Evolutionary conservation across 1,284 basidiomycete species (phyloP).

Genomic region (Chalciporus sp.): DNA sequence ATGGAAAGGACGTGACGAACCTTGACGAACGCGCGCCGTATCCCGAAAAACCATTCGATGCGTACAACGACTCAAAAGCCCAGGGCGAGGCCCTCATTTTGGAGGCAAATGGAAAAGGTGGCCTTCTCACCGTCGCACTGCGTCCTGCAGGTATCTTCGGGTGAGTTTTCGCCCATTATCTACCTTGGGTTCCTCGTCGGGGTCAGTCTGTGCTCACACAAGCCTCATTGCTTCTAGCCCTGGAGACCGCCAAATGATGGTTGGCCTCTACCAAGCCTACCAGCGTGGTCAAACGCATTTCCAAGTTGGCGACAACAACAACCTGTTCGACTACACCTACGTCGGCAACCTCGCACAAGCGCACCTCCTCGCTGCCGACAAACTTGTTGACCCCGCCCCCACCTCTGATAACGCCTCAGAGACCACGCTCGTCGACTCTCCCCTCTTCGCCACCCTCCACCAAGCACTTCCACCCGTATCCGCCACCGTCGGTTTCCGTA

Average conservation of each 20-base stretch:
- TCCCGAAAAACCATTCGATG: slow-evolving; percentile 80
- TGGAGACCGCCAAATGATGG: slow-evolving; percentile 88
- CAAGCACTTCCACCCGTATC: slow-evolving; percentile 65
- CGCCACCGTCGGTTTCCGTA: slow-evolving; percentile 59
- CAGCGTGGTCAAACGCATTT: slow-evolving; percentile 85
- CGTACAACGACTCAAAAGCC: slow-evolving; percentile 97
- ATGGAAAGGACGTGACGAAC: slow-evolving; percentile 81
- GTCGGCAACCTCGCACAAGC: slow-evolving; percentile 96
- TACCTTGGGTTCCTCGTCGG: background rate
- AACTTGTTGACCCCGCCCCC: slow-evolving; percentile 54
- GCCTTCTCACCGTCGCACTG: slow-evolving; percentile 87
- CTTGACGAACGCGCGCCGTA: slow-evolving; percentile 88
- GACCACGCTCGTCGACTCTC: slow-evolving; percentile 21
- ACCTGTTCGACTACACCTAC: slow-evolving; percentile 98
- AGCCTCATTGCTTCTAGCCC: slow-evolving; percentile 52
- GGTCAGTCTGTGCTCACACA: background rate
- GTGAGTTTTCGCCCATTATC: slow-evolving; percentile 43
- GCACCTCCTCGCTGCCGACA: slow-evolving; percentile 93
- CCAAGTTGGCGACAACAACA: slow-evolving; percentile 93
- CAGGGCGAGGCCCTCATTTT: slow-evolving; percentile 87
- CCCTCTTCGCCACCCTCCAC: slow-evolving; percentile 42
- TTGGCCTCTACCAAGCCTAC: slow-evolving; percentile 82
- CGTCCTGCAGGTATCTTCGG: slow-evolving; percentile 98
- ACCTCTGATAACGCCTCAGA: slow-evolving; percentile 17
- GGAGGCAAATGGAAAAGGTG: slow-evolving; percentile 81